These are phyloP conservation scores for Strobilomyces confusus DNA, from an alignment of 768 basidiomycete species.

Conservation along the genomic window DNA sequence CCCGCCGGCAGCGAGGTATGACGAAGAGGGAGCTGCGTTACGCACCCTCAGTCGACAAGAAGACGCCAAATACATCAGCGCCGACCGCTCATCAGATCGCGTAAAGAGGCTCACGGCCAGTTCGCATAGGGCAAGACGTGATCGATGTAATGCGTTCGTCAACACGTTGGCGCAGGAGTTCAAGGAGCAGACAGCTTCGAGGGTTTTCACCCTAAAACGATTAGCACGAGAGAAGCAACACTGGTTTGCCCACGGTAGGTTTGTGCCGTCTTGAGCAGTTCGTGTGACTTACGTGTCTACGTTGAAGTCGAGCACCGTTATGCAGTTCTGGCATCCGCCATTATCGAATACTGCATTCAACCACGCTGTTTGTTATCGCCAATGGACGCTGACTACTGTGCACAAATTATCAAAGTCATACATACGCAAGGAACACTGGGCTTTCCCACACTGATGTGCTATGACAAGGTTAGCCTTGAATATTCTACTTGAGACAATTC, in stretches of 20 bases:
- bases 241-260: conserved; percentile 71
- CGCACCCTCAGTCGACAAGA: conserved; percentile 63
- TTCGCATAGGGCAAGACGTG: conserved; percentile 57
- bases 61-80: conserved; percentile 55
- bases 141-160: conserved; percentile 61
- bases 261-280: not conserved
- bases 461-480: conserved; percentile 62
- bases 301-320: conserved; percentile 35
- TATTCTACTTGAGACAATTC: not conserved
- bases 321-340: conserved; percentile 48
- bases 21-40: conserved; percentile 65
- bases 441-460: conserved; percentile 82
- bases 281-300: conserved; percentile 4
- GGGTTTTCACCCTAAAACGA: conserved; percentile 73
- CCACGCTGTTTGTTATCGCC: conserved; percentile 92
- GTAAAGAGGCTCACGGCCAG: conserved; percentile 52
- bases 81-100: conserved; percentile 72
- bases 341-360: conserved; percentile 90
- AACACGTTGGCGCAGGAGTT: conserved; percentile 61
- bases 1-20: conserved; percentile 73
- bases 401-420: conserved; percentile 83
- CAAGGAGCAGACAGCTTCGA: conserved; percentile 70
- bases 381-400: conserved; percentile 94
- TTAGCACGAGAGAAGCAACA: conserved; percentile 72
- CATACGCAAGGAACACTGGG: conserved; percentile 87